phyloP scores from a whole-genome alignment of 1,284 basidiomycete species.

The Marasmius tenuissimus region DNA sequence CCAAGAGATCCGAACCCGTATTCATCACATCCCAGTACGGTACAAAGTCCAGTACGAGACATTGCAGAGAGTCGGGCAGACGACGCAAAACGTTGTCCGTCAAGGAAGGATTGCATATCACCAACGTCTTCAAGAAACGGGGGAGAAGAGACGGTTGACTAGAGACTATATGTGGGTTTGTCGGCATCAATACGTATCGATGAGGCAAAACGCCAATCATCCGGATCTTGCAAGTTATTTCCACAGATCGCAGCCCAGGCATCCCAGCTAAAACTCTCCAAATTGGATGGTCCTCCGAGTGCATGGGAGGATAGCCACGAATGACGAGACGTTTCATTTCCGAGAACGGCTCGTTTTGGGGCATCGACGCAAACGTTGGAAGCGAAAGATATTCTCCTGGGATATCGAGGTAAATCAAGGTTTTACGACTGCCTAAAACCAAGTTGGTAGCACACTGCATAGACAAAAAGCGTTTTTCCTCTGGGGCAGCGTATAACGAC shows the following conservation, averaged over 20 bases:
- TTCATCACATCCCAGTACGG: slow-evolving; percentile 12
- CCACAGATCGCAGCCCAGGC: slow-evolving; percentile 2
- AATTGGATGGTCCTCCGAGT: slow-evolving; percentile 9
- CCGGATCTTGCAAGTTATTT: slow-evolving; percentile 10
- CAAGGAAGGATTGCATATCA: slow-evolving; percentile 11
- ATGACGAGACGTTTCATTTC: slow-evolving; percentile 3
- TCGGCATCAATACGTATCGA: slow-evolving; percentile 9
- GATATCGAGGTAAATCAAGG: slow-evolving; percentile 6
- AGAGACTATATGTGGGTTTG: background rate
- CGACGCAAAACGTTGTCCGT: slow-evolving; percentile 8
- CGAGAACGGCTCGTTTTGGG: background rate
- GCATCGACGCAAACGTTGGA: background rate
- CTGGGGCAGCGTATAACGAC: slow-evolving; percentile 7
- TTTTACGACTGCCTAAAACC: slow-evolving; percentile 4
- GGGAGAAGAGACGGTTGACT: background rate
- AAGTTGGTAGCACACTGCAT: slow-evolving; percentile 9
- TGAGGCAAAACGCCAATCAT: slow-evolving; percentile 11
- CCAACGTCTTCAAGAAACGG: slow-evolving; percentile 7
- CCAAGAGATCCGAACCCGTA: slow-evolving; percentile 7
- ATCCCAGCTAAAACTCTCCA: slow-evolving; percentile 8
- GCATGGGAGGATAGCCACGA: slow-evolving; percentile 8
- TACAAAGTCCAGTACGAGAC: slow-evolving; percentile 10
- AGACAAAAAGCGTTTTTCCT: slow-evolving; percentile 1
- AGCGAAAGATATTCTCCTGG: slow-evolving; percentile 11
- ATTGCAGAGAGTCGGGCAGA: slow-evolving; percentile 6